Evolutionary conservation across 306 rosid genomes (phyloP), one percentile per base, ranked within the genome.

Genomic region (Dalbergia oliveri): DNA sequence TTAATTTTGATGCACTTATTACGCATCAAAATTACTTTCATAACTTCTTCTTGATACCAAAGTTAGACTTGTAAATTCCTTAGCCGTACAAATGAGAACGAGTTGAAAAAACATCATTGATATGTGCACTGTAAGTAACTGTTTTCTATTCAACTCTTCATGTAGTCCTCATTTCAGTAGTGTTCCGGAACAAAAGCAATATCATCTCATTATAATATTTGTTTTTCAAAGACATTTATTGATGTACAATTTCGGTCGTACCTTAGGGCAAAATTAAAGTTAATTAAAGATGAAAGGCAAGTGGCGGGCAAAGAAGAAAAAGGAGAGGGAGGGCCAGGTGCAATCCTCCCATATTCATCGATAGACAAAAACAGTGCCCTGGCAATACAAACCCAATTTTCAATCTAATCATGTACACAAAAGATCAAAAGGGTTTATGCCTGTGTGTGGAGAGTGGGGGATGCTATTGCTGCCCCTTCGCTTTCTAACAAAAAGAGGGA

Each of bases 381-480:
- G 44, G 68, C 65, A 69, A 49, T 64, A 21, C 18, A 50, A 75
- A 61, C 50, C 34, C 70, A 45, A 56, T 69, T 61, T 76, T 50
- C 49, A 69, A 83, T 86, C 91, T 65, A 86, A 82, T 87, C 84
- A 74, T 82, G 58, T 26, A 4, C 19, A 41, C 11, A 60, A 76
- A 79, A 72, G 64, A 81, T 47, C 80, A 78, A 75, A 70, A 72
- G 44, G 66, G 80, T 82, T 23, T 14, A 83, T 79, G 69, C 15
- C 68, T 18, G 79, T 31, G 75, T 45, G 68, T 69, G 72, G 63
- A 77, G 66, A 37, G 71, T 79, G 77, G 83, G 75, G 64, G 56
- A 69, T 69, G 44, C 33, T 47, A 14, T 70, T 79, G 71, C 19
- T 70, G 56, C 33, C 73, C 76, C 76, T 75, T 84, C 86, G 53